Evolutionary conservation across 2,329 filamentous ascomycete species (phyloP), one percentile per base, ranked within the genome.

Genomic region (Sporothrix dimorphospora): DNA sequence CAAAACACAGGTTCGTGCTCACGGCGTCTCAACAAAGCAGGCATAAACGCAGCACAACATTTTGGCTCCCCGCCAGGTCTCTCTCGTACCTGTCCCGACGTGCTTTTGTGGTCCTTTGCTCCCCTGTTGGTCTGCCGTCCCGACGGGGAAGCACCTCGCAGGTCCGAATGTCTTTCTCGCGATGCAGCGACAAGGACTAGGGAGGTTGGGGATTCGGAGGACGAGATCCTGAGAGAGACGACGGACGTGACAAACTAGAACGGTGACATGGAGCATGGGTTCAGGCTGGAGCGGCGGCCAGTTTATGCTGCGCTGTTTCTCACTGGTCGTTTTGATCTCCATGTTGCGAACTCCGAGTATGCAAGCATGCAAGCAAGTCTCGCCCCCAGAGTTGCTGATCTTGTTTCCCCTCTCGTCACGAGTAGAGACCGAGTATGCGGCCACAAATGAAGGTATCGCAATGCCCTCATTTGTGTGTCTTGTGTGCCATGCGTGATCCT

Each of bases 351-450:
- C 57, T 63, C 53, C 11, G 4, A 40, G 14, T 6, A 27, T 65
- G 38, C 59, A 45, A 11, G 6, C 38, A 34, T 53, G 49, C 49
- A 53, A 21, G 30, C 2, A 38, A n/a, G 2, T n/a, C 5, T n/a
- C 7, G 7, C 19, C 7, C 8, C 19, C 40, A 42, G 2, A 42
- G 47, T 27, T 19, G 2, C 24, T 45, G 59, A 21, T 21, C n/a
- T 42, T 63, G 57, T 16, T 12, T 40, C 9, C 4, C 21, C 21
- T 65, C 21, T 45, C 34, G 12, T 45, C 38, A 45, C 59, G 59
- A 65, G 59, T 27, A 65, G 59, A 63, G 59, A 65, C 59, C 59
- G 11, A 27, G 59, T 45, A 65, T 65, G 59, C 38, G 38, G 38
- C 34, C 59, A 65, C 16, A 65, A 21, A 65, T 65, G 59, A 65